Evolutionary conservation across 176 grass and related monocot genomes (phyloP), one percentile per base, ranked within the genome.

Genomic region (Hordeum marinum): DNA sequence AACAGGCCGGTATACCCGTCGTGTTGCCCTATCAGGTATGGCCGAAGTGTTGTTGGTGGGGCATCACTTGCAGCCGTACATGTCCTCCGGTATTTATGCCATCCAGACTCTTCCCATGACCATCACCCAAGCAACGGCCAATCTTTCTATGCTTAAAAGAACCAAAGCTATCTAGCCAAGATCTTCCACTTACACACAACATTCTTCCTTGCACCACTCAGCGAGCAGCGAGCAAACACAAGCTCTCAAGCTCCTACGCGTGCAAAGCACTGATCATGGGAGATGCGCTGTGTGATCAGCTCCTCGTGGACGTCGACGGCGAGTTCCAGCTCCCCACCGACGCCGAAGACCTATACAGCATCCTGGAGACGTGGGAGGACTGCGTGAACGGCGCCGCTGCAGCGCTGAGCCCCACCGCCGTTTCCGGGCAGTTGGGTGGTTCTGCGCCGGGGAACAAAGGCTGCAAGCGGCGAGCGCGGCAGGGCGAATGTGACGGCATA

Each of bases 291-390:
- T 91, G 86, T 46, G 80, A 86, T 46, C 88, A 74, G 25, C 80
- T 94, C 63, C 86, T 94, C 63, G 58, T 83, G 64, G 83, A 81
- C 34, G 73, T 66, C 79, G 58, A 84, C 77, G 65, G 82, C 43
- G 82, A 86, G 24, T 82, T 83, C 73, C 73, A 63, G 23, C 75
- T 87, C 27, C 39, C 36, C 4, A 72, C 83, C 21, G 79, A 86
- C 74, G 61, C 61, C 60, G 90, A 89, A 26, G 88, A 97, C 77
- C 54, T 97, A 31, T 84, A 91, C 66, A 94, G 88, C 84, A 86
- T 97, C 84, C 70, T 97, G 18, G 88, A 97, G 82, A 82, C 72
- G 3, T 92, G 90, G 75, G 90, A 94, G 45, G 94, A 89, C 68
- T 80, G 65, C 42, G 67, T 85, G 57, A 81, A 8, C 61, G 63